A percentile compares a stretch with the other conserved stretches of the same genome.
These are phyloP conservation scores for Aspergillus sp. DNA, from an alignment of 2,329 filamentous ascomycete species.

Conservation along the genomic window DNA sequence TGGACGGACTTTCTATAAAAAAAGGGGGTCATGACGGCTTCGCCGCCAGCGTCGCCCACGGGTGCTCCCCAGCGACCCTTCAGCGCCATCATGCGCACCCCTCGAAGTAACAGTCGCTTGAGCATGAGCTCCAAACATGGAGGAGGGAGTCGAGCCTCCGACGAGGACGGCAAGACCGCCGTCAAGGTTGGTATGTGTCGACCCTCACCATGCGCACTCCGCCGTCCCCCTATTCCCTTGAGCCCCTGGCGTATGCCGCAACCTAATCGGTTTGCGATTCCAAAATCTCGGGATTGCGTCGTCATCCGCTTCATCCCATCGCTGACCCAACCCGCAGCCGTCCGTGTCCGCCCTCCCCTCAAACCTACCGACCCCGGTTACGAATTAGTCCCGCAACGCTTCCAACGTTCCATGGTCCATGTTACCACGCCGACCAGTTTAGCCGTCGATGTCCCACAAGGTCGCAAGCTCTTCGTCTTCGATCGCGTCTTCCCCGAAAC, in stretches of 20 bases:
- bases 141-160: conserved; percentile 76
- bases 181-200: conserved; percentile 87
- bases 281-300: background rate
- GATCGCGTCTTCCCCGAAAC: conserved; percentile 89
- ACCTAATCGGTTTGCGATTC: too few species aligned
- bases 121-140: conserved; percentile 73
- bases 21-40: conserved; percentile 57
- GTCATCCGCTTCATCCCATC: background rate
- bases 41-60: conserved; percentile 66
- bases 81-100: conserved; percentile 75
- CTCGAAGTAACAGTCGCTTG: conserved; percentile 79
- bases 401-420: conserved; percentile 89
- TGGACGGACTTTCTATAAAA: conserved; percentile 8
- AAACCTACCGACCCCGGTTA: conserved; percentile 82
- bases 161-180: conserved; percentile 85
- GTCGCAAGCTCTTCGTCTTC: conserved; percentile 93
- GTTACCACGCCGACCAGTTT: conserved; percentile 82
- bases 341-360: conserved; percentile 86
- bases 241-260: background rate
- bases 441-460: conserved; percentile 85
- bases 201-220: background rate
- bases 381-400: conserved; percentile 92
- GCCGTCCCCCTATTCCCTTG: background rate
- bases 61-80: conserved; percentile 64
- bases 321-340: conserved; percentile 56